Conservation (phyloP, 805 yeast species). For the Monosporozyma solicola region DNA sequence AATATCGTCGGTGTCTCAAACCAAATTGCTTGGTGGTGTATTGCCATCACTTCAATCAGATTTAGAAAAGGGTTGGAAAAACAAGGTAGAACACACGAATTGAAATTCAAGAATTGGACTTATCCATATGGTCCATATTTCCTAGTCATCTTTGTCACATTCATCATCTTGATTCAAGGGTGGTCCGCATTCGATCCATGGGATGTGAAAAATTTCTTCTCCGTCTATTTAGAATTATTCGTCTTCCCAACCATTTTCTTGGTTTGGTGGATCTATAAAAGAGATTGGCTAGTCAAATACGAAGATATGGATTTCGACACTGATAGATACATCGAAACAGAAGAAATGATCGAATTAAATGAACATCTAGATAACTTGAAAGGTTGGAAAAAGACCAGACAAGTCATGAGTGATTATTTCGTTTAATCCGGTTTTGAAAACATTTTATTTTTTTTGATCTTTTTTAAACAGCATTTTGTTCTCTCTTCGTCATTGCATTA, state of each 20-base stretch:
- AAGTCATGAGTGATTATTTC: conserved; percentile 16
- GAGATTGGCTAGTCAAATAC: conserved; percentile 35
- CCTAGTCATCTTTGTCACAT: conserved; percentile 34
- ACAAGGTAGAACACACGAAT: conserved; percentile 37
- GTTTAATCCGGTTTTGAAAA: not conserved
- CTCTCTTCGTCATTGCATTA: too few relatives aligned
- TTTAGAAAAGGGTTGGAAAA: conserved; percentile 38
- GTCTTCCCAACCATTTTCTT: conserved; percentile 40
- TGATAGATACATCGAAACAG: conserved; percentile 41
- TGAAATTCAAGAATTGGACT: conserved; percentile 40
- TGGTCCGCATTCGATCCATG: conserved; percentile 44
- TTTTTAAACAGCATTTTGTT: too few relatives aligned
- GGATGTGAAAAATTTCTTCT: conserved; percentile 35
- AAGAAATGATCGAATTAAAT: conserved; percentile 38
- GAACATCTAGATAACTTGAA: conserved; percentile 33
- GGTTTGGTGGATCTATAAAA: conserved; percentile 35
- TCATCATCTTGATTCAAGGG: conserved; percentile 45
- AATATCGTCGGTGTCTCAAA: conserved; percentile 45
- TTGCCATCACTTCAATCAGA: conserved; percentile 41
- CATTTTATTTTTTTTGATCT: too few relatives aligned
- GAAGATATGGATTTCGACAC: conserved; percentile 47
- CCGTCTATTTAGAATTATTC: conserved; percentile 37
- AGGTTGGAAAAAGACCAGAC: conserved; percentile 37
- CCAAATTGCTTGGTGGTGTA: conserved; percentile 43
- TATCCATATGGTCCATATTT: conserved; percentile 45